Percentiles rank a stretch among this genome's conserved stretches.
phyloP scores from a whole-genome alignment of 1,139 yeast species.

The Saccharomyces hybrid region DNA sequence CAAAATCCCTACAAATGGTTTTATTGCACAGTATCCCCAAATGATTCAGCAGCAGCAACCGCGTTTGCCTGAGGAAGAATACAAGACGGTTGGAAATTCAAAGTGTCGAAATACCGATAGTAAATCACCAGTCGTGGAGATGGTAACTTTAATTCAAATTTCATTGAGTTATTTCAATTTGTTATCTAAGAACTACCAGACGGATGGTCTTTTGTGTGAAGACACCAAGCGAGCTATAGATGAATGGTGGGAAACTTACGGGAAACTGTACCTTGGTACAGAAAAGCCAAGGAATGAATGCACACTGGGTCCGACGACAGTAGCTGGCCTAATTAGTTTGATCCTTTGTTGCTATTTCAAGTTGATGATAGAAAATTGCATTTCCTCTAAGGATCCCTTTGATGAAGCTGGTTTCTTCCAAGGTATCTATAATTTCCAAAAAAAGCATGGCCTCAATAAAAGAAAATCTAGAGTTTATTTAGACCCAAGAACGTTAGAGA shows the following conservation, averaged over 20 bases:
- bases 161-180: conserved; percentile 72
- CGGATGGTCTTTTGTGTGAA: conserved; percentile 80
- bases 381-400: conserved; percentile 81
- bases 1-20: conserved; percentile 32
- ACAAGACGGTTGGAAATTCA: background rate
- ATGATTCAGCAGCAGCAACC: background rate
- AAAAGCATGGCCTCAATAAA: conserved; percentile 41
- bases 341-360: conserved; percentile 61
- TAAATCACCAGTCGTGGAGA: conserved; percentile 45
- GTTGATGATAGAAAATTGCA: conserved; percentile 64
- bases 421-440: conserved; percentile 62
- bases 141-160: conserved; percentile 67
- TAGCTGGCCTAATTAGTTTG: conserved; percentile 56
- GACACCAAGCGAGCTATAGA: conserved; percentile 64
- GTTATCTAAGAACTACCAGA: conserved; percentile 45
- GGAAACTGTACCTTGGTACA: conserved; percentile 48
- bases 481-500: conserved; percentile 56
- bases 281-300: conserved; percentile 40
- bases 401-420: conserved; percentile 61
- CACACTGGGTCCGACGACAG: conserved; percentile 56
- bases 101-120: background rate
- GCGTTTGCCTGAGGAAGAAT: background rate
- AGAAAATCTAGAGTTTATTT: conserved; percentile 47
- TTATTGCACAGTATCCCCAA: background rate
- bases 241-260: conserved; percentile 80